Conservation (phyloP, 805 yeast genomes). For the Zygoascus bituminiphila region DNA sequence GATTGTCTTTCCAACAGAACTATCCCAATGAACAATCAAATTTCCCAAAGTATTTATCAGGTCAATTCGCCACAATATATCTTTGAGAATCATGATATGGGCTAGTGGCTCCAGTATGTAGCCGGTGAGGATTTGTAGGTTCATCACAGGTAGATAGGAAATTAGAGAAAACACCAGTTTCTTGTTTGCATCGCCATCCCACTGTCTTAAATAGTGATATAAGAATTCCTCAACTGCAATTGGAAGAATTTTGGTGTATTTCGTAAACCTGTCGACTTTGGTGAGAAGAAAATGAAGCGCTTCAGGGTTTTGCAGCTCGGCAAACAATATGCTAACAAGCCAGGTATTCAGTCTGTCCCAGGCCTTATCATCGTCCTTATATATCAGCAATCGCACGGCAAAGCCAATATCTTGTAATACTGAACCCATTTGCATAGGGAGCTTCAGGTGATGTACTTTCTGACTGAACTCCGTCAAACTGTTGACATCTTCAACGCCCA, state of each 20-base stretch:
- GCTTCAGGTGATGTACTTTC: slow-evolving; percentile 10
- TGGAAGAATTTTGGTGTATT: slow-evolving; percentile 11
- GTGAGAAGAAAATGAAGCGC: slow-evolving; percentile 4
- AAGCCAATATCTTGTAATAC: slow-evolving; percentile 11
- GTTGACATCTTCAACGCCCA: slow-evolving; percentile 7
- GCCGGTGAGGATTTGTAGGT: background rate
- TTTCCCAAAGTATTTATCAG: slow-evolving; percentile 1
- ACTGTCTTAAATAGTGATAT: slow-evolving; percentile 3
- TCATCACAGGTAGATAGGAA: slow-evolving; percentile 11
- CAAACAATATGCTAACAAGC: slow-evolving; percentile 7
- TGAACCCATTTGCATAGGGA: slow-evolving; percentile 19
- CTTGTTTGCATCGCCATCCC: slow-evolving; percentile 8
- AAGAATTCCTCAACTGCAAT: slow-evolving; percentile 15
- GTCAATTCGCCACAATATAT: background rate
- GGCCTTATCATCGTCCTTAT: slow-evolving; percentile 10
- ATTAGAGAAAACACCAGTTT: slow-evolving; percentile 7
- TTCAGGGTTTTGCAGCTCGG: slow-evolving; percentile 3
- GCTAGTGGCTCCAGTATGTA: slow-evolving; percentile 9
- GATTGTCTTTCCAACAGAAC: background rate
- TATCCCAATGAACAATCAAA: slow-evolving; percentile 6
- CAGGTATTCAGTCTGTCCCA: slow-evolving; percentile 18
- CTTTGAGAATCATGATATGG: background rate
- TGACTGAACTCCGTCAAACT: slow-evolving; percentile 10
- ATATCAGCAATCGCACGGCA: slow-evolving; percentile 10
- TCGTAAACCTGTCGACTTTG: slow-evolving; percentile 5